phyloP scores from a whole-genome alignment of 1,284 basidiomycete genomes.

The Golubevia sp. region DNA sequence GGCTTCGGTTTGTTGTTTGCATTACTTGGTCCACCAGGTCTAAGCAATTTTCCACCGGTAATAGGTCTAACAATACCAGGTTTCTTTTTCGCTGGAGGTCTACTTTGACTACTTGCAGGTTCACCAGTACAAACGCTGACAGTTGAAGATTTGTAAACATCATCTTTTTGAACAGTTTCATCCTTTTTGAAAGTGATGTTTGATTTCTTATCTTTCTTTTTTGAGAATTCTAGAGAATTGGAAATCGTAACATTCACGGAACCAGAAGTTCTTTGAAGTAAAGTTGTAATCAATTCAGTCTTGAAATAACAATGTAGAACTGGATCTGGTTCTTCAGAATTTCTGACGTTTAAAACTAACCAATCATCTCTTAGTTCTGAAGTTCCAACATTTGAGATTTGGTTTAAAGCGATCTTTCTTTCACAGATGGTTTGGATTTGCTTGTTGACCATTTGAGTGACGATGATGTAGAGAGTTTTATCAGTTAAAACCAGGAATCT shows the following conservation, averaged over 20 bases:
- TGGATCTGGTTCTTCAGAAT: slow-evolving; percentile 90
- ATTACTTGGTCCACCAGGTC: slow-evolving; percentile 71
- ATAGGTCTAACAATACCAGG: slow-evolving; percentile 80
- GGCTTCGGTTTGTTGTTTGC: slow-evolving; percentile 6
- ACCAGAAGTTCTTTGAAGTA: slow-evolving; percentile 80
- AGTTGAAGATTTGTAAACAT: slow-evolving; percentile 90
- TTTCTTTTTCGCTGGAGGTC: slow-evolving; percentile 84
- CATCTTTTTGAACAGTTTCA: slow-evolving; percentile 79
- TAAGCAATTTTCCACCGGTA: slow-evolving; percentile 79
- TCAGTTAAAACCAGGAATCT: slow-evolving; percentile 86
- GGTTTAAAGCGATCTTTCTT: slow-evolving; percentile 84
- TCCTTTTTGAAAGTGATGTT: slow-evolving; percentile 88
- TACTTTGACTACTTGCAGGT: slow-evolving; percentile 76
- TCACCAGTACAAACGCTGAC: slow-evolving; percentile 89
- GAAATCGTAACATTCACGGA: slow-evolving; percentile 69
- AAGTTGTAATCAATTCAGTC: slow-evolving; percentile 85
- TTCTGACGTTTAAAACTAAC: slow-evolving; percentile 70
- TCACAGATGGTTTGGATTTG: slow-evolving; percentile 74
- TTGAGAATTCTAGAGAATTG: slow-evolving; percentile 69
- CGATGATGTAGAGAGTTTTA: slow-evolving; percentile 84
- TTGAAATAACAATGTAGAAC: slow-evolving; percentile 91
- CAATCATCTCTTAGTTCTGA: slow-evolving; percentile 93
- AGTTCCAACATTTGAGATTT: slow-evolving; percentile 82
- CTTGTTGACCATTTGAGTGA: slow-evolving; percentile 67
- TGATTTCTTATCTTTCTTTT: slow-evolving; percentile 96